These are phyloP conservation scores for Colletotrichum aenigma DNA, from an alignment of 2,329 filamentous ascomycete genomes.

Conservation along the genomic window DNA sequence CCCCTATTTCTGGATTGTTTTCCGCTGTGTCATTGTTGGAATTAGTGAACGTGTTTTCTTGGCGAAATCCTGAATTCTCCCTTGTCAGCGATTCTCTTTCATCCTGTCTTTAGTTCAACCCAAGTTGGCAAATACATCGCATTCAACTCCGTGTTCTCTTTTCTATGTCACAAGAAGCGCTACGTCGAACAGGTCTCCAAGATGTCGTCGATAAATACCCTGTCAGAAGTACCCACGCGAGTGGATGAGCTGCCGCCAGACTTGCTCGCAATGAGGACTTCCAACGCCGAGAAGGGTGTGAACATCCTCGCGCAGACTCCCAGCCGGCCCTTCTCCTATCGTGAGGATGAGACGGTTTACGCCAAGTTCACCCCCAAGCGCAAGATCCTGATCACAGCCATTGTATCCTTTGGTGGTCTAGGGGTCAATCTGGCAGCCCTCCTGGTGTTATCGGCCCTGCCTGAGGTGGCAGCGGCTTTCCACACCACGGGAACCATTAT, in stretches of 20 bases:
- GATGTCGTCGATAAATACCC: conserved; percentile 10
- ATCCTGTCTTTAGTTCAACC: background rate
- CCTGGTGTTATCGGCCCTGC: conserved; percentile 68
- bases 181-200: background rate
- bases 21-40: background rate
- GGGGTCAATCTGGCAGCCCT: conserved; percentile 15
- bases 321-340: conserved; percentile 9
- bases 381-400: conserved; percentile 25
- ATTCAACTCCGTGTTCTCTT: background rate
- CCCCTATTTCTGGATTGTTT: background rate
- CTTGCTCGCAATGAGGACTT: background rate
- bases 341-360: conserved; percentile 22
- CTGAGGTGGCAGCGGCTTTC: conserved; percentile 72
- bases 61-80: background rate
- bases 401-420: conserved; percentile 19
- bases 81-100: background rate
- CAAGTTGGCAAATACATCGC: background rate
- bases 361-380: conserved; percentile 24
- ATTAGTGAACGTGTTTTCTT: background rate
- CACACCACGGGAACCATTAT: conserved; percentile 70
- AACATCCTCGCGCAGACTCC: conserved; percentile 15
- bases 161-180: background rate
- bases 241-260: background rate
- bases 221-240: conserved; percentile 11
- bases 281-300: conserved; percentile 18